Percentiles rank a stretch among this genome's conserved stretches.
Evolutionary conservation across 495 filamentous ascomycete species (phyloP).

Genomic region (Thozetella sp.): DNA sequence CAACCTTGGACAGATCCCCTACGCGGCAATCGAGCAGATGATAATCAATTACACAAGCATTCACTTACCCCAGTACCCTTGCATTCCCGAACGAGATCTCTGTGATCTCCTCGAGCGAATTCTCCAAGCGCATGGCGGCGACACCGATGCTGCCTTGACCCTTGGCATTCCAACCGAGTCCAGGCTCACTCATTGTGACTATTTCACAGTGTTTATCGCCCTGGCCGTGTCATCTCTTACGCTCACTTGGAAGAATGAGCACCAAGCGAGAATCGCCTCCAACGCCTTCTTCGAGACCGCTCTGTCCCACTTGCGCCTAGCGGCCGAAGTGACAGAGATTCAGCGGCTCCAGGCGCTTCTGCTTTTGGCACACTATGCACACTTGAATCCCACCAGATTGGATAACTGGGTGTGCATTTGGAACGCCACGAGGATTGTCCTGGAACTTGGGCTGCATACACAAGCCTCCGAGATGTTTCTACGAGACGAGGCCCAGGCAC

Average conservation of each 20-base stretch:
- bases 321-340: not conserved
- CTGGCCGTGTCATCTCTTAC: not conserved
- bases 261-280: not conserved
- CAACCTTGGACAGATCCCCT: not conserved
- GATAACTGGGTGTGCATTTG: not conserved
- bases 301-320: not conserved
- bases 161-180: not conserved
- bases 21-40: not conserved
- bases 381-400: not conserved
- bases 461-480: not conserved
- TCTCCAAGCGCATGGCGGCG: not conserved
- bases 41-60: not conserved
- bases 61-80: not conserved
- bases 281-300: not conserved
- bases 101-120: not conserved
- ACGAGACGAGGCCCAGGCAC: not conserved
- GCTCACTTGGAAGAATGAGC: not conserved
- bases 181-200: not conserved
- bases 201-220: not conserved
- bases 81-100: not conserved
- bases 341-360: not conserved
- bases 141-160: not conserved
- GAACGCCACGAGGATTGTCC: not conserved
- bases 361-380: not conserved
- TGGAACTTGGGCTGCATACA: not conserved